These are phyloP conservation scores for Epithemia pelagica DNA, from an alignment of 108 stramenopile genomes.

Conservation along the genomic window DNA sequence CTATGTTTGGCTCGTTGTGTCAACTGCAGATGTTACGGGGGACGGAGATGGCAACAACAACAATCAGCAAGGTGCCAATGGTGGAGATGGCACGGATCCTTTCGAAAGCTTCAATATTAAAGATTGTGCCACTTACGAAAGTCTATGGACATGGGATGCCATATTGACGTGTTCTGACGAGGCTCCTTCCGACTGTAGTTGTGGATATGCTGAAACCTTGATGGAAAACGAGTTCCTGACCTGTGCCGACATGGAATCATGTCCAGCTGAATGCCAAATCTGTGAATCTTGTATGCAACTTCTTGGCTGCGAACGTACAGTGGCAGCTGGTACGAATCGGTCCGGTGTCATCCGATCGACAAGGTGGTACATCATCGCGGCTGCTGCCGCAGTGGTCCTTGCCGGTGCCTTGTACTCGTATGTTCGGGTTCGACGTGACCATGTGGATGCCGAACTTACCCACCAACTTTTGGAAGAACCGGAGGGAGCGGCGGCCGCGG, in stretches of 20 bases:
- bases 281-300: slow-evolving; percentile 50
- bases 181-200: slow-evolving; percentile 29
- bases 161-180: slow-evolving; percentile 42
- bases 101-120: slow-evolving; percentile 28
- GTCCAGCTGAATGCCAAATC: slow-evolving; percentile 41
- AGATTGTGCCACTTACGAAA: slow-evolving; percentile 45
- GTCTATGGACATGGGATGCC: slow-evolving; percentile 63
- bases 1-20: neutral
- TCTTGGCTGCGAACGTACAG: slow-evolving; percentile 20
- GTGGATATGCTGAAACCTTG: slow-evolving; percentile 47
- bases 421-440: neutral
- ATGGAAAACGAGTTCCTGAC: slow-evolving; percentile 27
- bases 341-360: neutral
- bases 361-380: neutral
- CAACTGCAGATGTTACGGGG: too few species aligned
- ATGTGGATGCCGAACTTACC: slow-evolving; percentile 1
- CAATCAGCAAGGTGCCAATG: slow-evolving; percentile 10
- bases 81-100: slow-evolving; percentile 7
- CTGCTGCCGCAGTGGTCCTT: neutral
- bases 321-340: neutral
- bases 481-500: neutral
- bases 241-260: slow-evolving; percentile 32
- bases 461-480: slow-evolving; percentile 1
- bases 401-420: neutral
- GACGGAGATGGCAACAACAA: slow-evolving; percentile 6